Base-by-base conservation (phyloP, 208 protist species). In the Acanthamoeba castellanii region DNA sequence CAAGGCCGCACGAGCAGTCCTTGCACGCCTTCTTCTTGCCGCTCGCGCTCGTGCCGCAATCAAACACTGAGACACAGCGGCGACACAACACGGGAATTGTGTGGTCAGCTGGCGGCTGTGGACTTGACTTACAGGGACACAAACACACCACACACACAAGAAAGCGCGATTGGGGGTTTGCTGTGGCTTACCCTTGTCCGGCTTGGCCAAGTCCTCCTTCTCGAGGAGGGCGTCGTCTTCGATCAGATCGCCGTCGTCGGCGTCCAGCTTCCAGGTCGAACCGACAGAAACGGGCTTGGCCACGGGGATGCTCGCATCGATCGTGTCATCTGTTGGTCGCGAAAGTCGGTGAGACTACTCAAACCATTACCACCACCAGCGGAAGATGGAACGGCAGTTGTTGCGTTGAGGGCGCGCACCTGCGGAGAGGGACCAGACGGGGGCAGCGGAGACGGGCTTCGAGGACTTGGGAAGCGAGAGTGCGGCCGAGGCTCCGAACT, bases 11-110 rank as follows among this genome's bases (percentile, higher is more conserved):
- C 16, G 87, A 88, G 66, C 95, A 96, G 82, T 96, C 72, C 84
- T 96, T 96, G 94, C 95, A 96, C 16, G 95, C 95, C 64, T 92
- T 82, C 22, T 55, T 22, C 94, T 89, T 94, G 37, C 70, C 90
- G 30, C 92, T 89, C 18, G n/a, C 45, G 78, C 78, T 61, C 27
- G 47, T 59, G 6, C 47, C 87, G 32, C 55, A 90, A 37, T 61
- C 47, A 9, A 64, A 91, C 37, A 27, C 42, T 82, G 74, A 45
- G 2, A 5, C 11, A 74, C 25, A n/a, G 52, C 37, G n/a, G n/a
- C n/a, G n/a, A 42, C 37, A 42, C 37, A 42, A 42, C 37, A 42
- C 37, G 3, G 37, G 37, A 42, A 3, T 42, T 42, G 37, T 42
- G 37, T 42, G 37, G 3, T 42, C 37, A 42, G 37, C 37, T 4